A percentile compares a stretch with the other conserved stretches of the same genome.
phyloP scores from a whole-genome alignment of 1,139 yeast genomes.

The Pichia kudriavzevii region DNA sequence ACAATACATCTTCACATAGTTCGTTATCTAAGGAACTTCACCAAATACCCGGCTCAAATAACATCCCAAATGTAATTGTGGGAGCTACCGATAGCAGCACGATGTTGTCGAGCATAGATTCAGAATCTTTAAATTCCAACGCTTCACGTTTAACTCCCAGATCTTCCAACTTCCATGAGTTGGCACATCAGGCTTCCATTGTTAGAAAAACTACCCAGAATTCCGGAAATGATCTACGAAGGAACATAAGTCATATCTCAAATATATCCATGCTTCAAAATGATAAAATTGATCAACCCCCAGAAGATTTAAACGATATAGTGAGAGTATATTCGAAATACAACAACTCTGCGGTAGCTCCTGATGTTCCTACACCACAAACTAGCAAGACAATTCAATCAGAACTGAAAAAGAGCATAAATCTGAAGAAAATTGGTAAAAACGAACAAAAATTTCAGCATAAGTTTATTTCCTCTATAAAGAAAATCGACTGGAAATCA shows the following conservation, averaged over 20 bases:
- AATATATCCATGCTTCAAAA: too few relatives aligned
- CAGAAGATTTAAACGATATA: slow-evolving; percentile 48
- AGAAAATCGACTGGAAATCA: slow-evolving; percentile 31
- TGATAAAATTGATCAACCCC: slow-evolving; percentile 34
- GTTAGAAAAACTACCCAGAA: not conserved
- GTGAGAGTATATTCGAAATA: slow-evolving; percentile 44
- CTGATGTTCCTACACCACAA: slow-evolving; percentile 1
- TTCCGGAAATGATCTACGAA: not conserved
- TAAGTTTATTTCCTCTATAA: too few relatives aligned
- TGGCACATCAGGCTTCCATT: not conserved
- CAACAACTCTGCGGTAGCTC: slow-evolving; percentile 11
- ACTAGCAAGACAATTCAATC: slow-evolving; percentile 13
- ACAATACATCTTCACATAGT: too few relatives aligned
- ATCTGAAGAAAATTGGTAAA: slow-evolving; percentile 1
- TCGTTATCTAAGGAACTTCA: too few relatives aligned
- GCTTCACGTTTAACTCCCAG: too few relatives aligned
- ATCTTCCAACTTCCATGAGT: not conserved
- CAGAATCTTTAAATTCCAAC: too few relatives aligned
- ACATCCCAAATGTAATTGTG: too few relatives aligned
- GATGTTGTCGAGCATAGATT: too few relatives aligned
- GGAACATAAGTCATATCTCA: too few relatives aligned
- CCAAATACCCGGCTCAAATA: too few relatives aligned
- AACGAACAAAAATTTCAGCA: too few relatives aligned
- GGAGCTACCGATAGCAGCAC: too few relatives aligned
- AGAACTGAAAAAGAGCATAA: slow-evolving; percentile 7